Conservation (phyloP, 352 stramenopile genomes). For the Phytopythium kandeliae region DNA sequence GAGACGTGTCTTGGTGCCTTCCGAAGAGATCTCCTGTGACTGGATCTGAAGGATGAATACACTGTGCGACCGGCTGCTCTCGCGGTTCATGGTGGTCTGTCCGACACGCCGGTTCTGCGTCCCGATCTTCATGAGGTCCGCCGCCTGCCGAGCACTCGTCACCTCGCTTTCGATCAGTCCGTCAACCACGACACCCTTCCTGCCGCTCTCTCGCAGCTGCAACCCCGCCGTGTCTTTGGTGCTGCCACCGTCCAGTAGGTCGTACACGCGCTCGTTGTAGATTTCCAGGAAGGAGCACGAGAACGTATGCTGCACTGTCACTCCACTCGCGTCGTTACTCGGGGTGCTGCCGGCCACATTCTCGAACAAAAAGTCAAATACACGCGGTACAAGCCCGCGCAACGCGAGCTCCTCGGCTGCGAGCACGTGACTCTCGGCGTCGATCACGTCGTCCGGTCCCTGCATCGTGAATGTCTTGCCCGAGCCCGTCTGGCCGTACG, state of each 20-base stretch:
- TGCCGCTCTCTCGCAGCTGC: constrained; percentile 64
- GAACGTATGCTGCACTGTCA: constrained; percentile 58
- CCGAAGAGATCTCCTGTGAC: constrained; percentile 44
- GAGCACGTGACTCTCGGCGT: constrained; percentile 21
- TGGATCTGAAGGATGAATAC: constrained; percentile 83
- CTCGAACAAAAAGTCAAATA: constrained; percentile 83
- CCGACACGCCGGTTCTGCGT: constrained; percentile 72
- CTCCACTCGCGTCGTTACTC: constrained; percentile 5
- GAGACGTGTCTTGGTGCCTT: constrained; percentile 61
- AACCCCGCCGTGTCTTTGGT: constrained; percentile 48
- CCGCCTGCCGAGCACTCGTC: constrained; percentile 53
- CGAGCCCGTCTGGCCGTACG: constrained; percentile 79
- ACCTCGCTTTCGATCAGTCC: constrained; percentile 73
- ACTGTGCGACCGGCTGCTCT: constrained; percentile 80
- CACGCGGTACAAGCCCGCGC: constrained; percentile 66
- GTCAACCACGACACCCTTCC: constrained; percentile 73
- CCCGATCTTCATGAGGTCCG: constrained; percentile 70
- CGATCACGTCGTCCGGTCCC: constrained; percentile 63
- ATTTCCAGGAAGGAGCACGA: constrained; percentile 92
- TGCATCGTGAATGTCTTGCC: constrained; percentile 88
- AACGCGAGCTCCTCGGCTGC: constrained; percentile 29
- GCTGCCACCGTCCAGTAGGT: constrained; percentile 79
- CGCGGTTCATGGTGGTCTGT: constrained; percentile 83
- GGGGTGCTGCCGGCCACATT: constrained; percentile 18
- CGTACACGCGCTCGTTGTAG: constrained; percentile 94